Percentiles rank a stretch among this genome's conserved stretches.
These are phyloP conservation scores for Podaxis sp. DNA, from an alignment of 768 basidiomycete genomes.

Conservation along the genomic window DNA sequence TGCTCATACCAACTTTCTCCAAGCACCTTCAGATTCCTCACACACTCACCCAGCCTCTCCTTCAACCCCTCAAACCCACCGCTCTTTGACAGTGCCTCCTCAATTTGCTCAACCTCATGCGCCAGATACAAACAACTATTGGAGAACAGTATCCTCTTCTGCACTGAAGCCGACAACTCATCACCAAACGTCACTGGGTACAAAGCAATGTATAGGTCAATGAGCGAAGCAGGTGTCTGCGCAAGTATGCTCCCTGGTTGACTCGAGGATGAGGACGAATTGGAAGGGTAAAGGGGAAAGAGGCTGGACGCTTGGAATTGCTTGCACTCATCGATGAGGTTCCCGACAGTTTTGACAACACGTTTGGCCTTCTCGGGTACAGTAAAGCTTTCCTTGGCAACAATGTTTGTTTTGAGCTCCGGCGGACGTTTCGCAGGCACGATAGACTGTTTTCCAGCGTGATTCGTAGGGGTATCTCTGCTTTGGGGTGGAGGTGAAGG, in stretches of 20 bases:
- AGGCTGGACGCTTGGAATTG: conserved; percentile 60
- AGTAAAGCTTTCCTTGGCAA: conserved; percentile 46
- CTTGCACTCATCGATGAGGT: conserved; percentile 65
- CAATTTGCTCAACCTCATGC: conserved; percentile 47
- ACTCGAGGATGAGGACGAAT: conserved; percentile 27
- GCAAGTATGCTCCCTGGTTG: conserved; percentile 55
- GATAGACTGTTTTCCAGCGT: not conserved
- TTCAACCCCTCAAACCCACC: conserved; percentile 26
- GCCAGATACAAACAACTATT: conserved; percentile 80
- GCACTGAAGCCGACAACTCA: conserved; percentile 45
- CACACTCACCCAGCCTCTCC: conserved; percentile 53
- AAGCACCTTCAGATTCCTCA: conserved; percentile 48
- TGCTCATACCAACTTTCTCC: conserved; percentile 73
- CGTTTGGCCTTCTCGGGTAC: conserved; percentile 57
- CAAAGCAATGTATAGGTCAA: conserved; percentile 81
- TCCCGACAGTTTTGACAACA: conserved; percentile 56
- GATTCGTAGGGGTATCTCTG: not conserved
- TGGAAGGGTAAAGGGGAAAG: conserved; percentile 30
- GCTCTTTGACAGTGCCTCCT: conserved; percentile 17
- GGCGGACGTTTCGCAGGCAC: conserved; percentile 1
- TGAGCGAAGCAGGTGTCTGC: conserved; percentile 59
- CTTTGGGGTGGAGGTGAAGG: conserved; percentile 12
- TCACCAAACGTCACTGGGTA: conserved; percentile 63
- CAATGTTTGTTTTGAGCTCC: conserved; percentile 15
- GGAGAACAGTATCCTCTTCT: conserved; percentile 68